A percentile compares a stretch with the other conserved stretches of the same genome.
These are phyloP conservation scores for Chlamydomonas incerta DNA, from an alignment of 139 green algal genomes.

Conservation along the genomic window DNA sequence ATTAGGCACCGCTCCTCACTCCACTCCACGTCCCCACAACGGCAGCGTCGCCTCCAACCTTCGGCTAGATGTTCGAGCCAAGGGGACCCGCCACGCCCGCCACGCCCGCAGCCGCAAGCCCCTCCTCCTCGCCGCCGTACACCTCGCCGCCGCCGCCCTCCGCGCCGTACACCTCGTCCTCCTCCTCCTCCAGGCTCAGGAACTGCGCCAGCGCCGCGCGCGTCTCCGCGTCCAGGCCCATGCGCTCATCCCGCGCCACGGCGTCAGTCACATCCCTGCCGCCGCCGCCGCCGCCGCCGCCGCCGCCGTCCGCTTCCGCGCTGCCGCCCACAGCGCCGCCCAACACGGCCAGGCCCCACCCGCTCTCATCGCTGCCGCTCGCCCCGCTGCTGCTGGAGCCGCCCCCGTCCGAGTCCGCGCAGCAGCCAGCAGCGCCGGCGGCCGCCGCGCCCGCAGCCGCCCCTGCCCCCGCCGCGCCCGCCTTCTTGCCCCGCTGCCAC, in stretches of 20 bases:
- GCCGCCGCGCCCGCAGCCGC: not conserved
- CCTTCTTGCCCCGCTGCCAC: not conserved
- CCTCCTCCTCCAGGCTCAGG: conserved; percentile 29
- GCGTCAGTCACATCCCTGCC: not conserved
- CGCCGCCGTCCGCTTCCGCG: not conserved
- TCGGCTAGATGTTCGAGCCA: no score
- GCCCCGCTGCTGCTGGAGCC: not conserved
- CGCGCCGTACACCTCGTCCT: conserved; percentile 14
- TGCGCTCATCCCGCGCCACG: not conserved
- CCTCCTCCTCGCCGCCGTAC: no score
- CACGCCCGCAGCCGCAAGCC: no score
- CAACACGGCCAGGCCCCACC: no score
- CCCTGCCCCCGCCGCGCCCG: not conserved
- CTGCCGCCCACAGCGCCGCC: not conserved
- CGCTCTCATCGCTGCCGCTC: not conserved
- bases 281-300: not conserved
- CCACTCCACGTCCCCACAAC: no score
- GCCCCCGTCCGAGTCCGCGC: not conserved
- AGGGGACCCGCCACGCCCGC: no score
- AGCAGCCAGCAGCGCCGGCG: not conserved
- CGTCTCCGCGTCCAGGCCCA: conserved; percentile 19
- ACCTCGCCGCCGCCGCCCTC: not conserved
- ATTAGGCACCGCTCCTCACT: no score
- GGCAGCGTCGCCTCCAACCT: no score
- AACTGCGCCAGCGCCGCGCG: not conserved